Conservation (phyloP, 2,329 filamentous ascomycete genomes). For the Podosphaera fusca region DNA sequence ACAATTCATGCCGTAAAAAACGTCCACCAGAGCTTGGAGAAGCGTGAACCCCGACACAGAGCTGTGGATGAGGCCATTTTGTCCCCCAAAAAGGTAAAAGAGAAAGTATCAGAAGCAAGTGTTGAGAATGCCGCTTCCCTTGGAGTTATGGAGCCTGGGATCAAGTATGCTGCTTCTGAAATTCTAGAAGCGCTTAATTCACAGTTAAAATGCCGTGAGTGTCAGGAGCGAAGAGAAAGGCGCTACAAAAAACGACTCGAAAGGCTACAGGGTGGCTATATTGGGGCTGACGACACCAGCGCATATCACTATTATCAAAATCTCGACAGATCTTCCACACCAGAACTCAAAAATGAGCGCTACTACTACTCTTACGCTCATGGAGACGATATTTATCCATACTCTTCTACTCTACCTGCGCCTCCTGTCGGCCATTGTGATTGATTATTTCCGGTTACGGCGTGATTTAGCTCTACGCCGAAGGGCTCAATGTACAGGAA, state of each 20-base stretch:
- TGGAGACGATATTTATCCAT: constrained; percentile 21
- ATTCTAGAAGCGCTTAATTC: constrained; percentile 46
- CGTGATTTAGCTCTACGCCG: too few species aligned
- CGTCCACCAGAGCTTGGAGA: constrained; percentile 38
- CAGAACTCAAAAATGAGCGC: constrained; percentile 9
- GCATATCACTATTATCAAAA: constrained; percentile 3
- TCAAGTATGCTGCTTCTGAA: constrained; percentile 38
- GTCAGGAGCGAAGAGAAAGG: constrained; percentile 25
- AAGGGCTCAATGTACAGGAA: too few species aligned
- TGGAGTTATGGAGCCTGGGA: constrained; percentile 41
- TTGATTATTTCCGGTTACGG: not conserved
- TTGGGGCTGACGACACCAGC: constrained; percentile 6
- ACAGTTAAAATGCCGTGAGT: constrained; percentile 29
- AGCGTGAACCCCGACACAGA: constrained; percentile 34
- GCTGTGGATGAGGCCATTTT: constrained; percentile 40
- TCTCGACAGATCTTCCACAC: constrained; percentile 2
- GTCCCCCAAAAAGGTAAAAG: constrained; percentile 34
- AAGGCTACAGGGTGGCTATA: constrained; percentile 17
- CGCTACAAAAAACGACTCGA: constrained; percentile 22
- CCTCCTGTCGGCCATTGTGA: constrained; percentile 15
- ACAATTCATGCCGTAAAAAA: constrained; percentile 46
- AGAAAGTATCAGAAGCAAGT: constrained; percentile 37
- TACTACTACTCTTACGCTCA: constrained; percentile 19
- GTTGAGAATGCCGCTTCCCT: constrained; percentile 41
- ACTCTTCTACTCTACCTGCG: constrained; percentile 16